These are phyloP conservation scores for Crataegus laevigata DNA, from an alignment of 306 rosid species.

Conservation along the genomic window DNA sequence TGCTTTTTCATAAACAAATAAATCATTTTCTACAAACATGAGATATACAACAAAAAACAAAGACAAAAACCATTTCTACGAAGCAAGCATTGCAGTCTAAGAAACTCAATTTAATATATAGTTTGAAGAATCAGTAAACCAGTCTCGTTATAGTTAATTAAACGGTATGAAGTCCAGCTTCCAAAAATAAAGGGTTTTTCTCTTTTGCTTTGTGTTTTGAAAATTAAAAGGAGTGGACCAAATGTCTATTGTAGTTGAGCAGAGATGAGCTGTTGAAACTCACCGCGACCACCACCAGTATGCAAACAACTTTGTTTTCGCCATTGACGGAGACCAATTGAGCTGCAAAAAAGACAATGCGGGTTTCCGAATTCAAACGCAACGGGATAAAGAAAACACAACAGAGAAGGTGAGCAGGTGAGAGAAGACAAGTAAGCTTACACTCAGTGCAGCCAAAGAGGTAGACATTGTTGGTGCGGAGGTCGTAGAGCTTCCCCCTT, in stretches of 20 bases:
- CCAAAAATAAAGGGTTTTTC: neutral
- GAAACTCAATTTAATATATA: neutral
- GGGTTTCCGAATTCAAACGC: neutral
- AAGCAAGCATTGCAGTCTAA: neutral
- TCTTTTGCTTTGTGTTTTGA: neutral
- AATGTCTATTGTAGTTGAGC: neutral
- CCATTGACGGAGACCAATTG: slow-evolving; percentile 61
- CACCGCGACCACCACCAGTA: slow-evolving; percentile 80
- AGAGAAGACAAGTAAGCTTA: neutral
- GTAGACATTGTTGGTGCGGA: slow-evolving; percentile 46
- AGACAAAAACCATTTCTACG: neutral
- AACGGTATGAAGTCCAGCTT: neutral
- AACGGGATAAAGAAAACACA: neutral
- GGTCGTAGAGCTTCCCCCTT: slow-evolving; percentile 49
- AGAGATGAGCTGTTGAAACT: slow-evolving; percentile 22
- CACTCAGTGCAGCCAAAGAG: slow-evolving; percentile 75
- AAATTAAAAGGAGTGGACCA: too few species aligned
- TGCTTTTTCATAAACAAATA: neutral
- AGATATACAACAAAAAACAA: neutral
- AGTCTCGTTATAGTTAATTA: neutral
- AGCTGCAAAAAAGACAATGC: slow-evolving; percentile 44
- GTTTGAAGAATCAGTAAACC: neutral
- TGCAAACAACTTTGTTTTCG: slow-evolving; percentile 60
- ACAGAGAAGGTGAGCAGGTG: neutral
- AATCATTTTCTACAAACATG: too few species aligned